Conservation (phyloP, 805 yeast genomes). For the Ogataea paraovalis region DNA sequence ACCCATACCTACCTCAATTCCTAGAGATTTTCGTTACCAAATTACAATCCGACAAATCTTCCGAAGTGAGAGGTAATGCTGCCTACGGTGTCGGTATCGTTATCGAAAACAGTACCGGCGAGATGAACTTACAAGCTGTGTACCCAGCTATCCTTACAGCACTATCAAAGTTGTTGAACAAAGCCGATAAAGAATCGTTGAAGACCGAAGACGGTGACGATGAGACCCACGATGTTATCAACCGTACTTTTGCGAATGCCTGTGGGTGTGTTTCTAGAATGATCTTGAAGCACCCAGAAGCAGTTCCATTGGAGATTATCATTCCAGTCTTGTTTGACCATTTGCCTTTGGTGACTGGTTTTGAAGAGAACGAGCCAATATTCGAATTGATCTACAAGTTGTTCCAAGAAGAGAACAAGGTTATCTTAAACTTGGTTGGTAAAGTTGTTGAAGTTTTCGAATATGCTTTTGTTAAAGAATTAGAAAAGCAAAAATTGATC, state of each 20-base stretch:
- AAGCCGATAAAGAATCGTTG: constrained; percentile 67
- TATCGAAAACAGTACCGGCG: constrained; percentile 47
- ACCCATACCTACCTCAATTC: constrained; percentile 68
- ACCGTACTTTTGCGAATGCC: constrained; percentile 87
- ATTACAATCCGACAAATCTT: constrained; percentile 68
- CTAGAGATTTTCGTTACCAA: constrained; percentile 65
- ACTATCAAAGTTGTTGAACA: constrained; percentile 67
- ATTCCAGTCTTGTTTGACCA: constrained; percentile 70
- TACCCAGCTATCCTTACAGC: constrained; percentile 67
- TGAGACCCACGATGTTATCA: constrained; percentile 72
- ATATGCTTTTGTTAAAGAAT: constrained; percentile 68
- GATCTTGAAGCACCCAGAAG: constrained; percentile 64
- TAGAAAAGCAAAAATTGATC: constrained; percentile 64
- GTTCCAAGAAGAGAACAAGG: constrained; percentile 58
- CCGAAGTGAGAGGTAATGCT: constrained; percentile 90
- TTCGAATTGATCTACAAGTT: constrained; percentile 71
- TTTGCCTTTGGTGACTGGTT: constrained; percentile 83
- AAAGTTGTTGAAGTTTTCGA: constrained; percentile 65
- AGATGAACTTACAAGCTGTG: constrained; percentile 45
- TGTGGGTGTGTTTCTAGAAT: constrained; percentile 96
- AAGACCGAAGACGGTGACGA: constrained; percentile 65
- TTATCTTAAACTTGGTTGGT: constrained; percentile 53
- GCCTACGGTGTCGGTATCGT: constrained; percentile 93
- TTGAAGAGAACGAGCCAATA: constrained; percentile 90
- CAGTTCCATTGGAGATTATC: constrained; percentile 75